These are phyloP conservation scores for Plicaturopsis crispa DNA, from an alignment of 768 basidiomycete genomes.

Conservation along the genomic window DNA sequence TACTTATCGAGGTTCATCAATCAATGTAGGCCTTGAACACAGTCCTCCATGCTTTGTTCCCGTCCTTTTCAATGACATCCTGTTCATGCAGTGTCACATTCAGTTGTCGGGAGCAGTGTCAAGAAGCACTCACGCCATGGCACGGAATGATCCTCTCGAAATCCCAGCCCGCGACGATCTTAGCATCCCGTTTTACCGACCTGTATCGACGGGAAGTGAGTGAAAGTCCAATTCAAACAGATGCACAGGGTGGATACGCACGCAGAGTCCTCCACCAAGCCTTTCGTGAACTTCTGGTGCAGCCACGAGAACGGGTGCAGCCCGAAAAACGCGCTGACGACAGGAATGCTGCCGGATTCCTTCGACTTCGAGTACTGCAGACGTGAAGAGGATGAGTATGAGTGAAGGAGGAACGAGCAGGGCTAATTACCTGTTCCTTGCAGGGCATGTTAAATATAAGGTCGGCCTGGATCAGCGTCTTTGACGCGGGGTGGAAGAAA, in stretches of 20 bases:
- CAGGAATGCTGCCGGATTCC: too few species aligned
- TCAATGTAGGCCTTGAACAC: conserved; percentile 22
- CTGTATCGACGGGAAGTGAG: too few species aligned
- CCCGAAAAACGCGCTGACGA: too few species aligned
- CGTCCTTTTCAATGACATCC: conserved; percentile 47
- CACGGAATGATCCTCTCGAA: conserved; percentile 19
- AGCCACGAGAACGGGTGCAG: conserved; percentile 29
- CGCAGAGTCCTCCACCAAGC: conserved; percentile 20
- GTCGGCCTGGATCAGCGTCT: conserved; percentile 74
- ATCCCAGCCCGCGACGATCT: conserved; percentile 19
- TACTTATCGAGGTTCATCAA: too few species aligned
- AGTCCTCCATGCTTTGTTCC: conserved; percentile 33
- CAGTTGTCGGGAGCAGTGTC: too few species aligned
- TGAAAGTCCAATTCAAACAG: too few species aligned
- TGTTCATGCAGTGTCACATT: too few species aligned
- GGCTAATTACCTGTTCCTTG: conserved; percentile 52
- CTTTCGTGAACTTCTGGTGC: conserved; percentile 25
- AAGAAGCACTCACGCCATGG: conserved; percentile 13
- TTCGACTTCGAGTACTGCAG: conserved; percentile 22
- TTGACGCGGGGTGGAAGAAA: conserved; percentile 67
- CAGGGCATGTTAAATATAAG: conserved; percentile 77
- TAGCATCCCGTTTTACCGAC: conserved; percentile 9
- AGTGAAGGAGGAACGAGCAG: too few species aligned
- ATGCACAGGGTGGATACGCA: conserved; percentile 12
- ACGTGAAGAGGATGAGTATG: too few species aligned